Percentiles rank a stretch among this genome's conserved stretches.
phyloP scores from a whole-genome alignment of 805 yeast genomes.

The Metschnikowia reukaufii region DNA sequence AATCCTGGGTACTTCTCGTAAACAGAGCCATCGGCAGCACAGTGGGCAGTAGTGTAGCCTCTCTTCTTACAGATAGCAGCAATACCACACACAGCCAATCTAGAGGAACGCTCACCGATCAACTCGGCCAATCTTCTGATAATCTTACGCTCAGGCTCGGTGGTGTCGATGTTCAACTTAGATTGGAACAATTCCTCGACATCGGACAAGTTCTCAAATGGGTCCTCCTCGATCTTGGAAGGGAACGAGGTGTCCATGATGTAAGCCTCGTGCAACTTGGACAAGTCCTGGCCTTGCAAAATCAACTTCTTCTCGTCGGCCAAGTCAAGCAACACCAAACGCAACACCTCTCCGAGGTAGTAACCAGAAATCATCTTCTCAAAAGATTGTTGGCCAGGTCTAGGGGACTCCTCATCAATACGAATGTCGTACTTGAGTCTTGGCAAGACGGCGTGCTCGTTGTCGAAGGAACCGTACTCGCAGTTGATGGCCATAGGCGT shows the following conservation, averaged over 20 bases:
- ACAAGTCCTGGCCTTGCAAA: slow-evolving; percentile 67
- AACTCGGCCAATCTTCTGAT: slow-evolving; percentile 81
- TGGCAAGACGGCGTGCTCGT: slow-evolving; percentile 80
- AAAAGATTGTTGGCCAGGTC: slow-evolving; percentile 94
- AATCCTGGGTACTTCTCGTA: slow-evolving; percentile 92
- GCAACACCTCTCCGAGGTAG: slow-evolving; percentile 88
- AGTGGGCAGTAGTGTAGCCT: slow-evolving; percentile 71
- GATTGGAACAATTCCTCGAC: slow-evolving; percentile 65
- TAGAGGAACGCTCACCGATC: slow-evolving; percentile 89
- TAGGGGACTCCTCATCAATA: slow-evolving; percentile 84
- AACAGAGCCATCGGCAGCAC: slow-evolving; percentile 98
- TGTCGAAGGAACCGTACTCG: slow-evolving; percentile 97
- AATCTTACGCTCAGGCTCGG: slow-evolving; percentile 75
- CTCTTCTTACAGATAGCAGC: slow-evolving; percentile 92
- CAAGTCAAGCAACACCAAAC: slow-evolving; percentile 76
- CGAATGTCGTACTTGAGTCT: slow-evolving; percentile 83
- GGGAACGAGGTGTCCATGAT: slow-evolving; percentile 89
- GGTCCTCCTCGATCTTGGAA: slow-evolving; percentile 84
- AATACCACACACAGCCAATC: slow-evolving; percentile 91
- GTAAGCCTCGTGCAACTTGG: slow-evolving; percentile 61
- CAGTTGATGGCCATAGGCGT: slow-evolving; percentile 94
- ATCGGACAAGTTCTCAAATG: slow-evolving; percentile 77
- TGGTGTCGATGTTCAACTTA: slow-evolving; percentile 62
- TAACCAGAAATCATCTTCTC: slow-evolving; percentile 98
- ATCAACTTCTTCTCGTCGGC: slow-evolving; percentile 57